Conservation (phyloP, 495 filamentous ascomycete genomes). For the Annulohypoxylon stygium region DNA sequence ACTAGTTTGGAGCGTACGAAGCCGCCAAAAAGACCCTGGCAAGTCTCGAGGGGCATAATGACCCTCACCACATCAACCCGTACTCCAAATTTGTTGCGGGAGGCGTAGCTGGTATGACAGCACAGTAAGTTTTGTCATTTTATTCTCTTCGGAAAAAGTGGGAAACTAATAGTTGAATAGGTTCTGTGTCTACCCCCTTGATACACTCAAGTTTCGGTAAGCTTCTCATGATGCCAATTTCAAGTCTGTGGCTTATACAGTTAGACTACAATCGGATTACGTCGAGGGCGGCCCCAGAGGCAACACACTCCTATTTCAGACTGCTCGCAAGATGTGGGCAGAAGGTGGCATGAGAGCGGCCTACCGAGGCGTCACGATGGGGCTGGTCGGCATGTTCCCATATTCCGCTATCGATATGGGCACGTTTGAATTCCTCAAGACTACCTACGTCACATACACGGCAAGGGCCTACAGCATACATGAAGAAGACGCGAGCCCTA, state of each 20-base stretch:
- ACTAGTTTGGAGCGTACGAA: conserved; percentile 92
- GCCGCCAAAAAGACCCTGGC: conserved; percentile 90
- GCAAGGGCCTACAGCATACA: conserved; percentile 77
- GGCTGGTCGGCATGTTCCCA: conserved; percentile 94
- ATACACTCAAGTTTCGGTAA: conserved; percentile 93
- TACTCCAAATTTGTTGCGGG: conserved; percentile 92
- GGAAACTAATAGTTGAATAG: conserved; percentile 53
- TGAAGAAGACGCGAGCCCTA: conserved; percentile 83
- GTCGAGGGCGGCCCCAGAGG: conserved; percentile 86
- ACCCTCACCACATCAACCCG: conserved; percentile 80
- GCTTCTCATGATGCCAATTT: conserved; percentile 42
- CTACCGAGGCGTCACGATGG: conserved; percentile 93
- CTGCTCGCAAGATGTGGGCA: conserved; percentile 85
- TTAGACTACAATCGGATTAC: conserved; percentile 92
- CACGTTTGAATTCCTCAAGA: conserved; percentile 94
- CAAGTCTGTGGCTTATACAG: conserved; percentile 31
- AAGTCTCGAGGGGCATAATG: conserved; percentile 86
- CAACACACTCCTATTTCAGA: conserved; percentile 84
- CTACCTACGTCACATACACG: conserved; percentile 73
- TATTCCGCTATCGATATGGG: conserved; percentile 97
- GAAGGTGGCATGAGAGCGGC: conserved; percentile 79
- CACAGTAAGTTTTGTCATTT: conserved; percentile 72
- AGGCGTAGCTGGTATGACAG: conserved; percentile 90
- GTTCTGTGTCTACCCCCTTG: conserved; percentile 94
- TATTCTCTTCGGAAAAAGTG: conserved; percentile 31